A percentile compares a stretch with the other conserved stretches of the same genome.
These are phyloP conservation scores for Gillenia trifoliata DNA, from an alignment of 306 rosid genomes.

Conservation along the genomic window DNA sequence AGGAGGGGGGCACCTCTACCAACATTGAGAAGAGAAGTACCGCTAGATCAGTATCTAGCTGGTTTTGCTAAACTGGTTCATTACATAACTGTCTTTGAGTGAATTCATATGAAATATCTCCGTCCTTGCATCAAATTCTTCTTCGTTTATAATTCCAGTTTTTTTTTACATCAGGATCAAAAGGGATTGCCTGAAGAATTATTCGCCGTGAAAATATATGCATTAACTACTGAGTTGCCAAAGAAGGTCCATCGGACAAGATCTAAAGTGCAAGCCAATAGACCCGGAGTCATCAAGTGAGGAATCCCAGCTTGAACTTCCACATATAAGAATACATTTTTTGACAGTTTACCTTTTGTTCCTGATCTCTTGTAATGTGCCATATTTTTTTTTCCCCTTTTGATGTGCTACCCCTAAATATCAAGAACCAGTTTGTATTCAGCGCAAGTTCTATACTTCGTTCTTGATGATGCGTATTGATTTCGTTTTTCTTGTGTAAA, in stretches of 20 bases:
- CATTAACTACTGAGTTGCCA: slow-evolving; percentile 59
- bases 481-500: neutral
- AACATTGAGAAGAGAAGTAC: too few relatives aligned
- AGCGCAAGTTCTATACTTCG: neutral
- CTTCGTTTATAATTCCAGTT: neutral
- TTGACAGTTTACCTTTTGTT: neutral
- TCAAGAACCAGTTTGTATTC: neutral
- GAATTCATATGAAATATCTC: neutral
- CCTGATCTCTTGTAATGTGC: neutral
- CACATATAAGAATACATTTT: neutral
- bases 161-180: slow-evolving; percentile 63
- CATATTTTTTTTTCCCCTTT: neutral
- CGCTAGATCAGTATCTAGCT: too few relatives aligned
- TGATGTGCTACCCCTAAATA: neutral
- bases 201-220: slow-evolving; percentile 92
- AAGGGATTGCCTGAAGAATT: slow-evolving; percentile 68
- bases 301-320: neutral
- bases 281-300: slow-evolving; percentile 76
- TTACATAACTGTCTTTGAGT: neutral
- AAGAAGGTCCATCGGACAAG: slow-evolving; percentile 48
- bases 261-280: slow-evolving; percentile 55
- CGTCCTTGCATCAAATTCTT: neutral
- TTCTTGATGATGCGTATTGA: neutral
- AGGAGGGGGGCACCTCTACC: too few relatives aligned
- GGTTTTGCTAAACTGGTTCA: neutral